Conservation (phyloP, 2,329 filamentous ascomycete genomes). For the Cercospora sp. region DNA sequence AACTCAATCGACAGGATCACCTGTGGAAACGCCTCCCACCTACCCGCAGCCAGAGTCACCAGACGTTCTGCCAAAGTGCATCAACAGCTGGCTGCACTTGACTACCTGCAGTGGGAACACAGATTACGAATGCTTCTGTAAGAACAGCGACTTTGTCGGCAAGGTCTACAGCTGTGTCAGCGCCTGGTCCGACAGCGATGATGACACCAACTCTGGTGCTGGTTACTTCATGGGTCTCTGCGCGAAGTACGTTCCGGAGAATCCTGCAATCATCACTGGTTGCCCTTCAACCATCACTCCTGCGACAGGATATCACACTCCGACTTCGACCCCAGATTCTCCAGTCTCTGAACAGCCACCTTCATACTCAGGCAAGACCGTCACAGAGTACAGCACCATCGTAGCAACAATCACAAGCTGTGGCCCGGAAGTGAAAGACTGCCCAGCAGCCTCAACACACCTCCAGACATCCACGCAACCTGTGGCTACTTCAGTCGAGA, state of each 20-base stretch:
- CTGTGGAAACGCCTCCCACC: slow-evolving; percentile 30
- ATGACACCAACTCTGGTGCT: slow-evolving; percentile 69
- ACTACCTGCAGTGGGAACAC: slow-evolving; percentile 81
- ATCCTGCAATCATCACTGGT: slow-evolving; percentile 82
- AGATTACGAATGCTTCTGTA: slow-evolving; percentile 84
- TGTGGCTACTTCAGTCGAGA: slow-evolving; percentile 26
- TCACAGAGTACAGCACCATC: slow-evolving; percentile 33
- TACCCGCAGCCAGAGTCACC: slow-evolving; percentile 54
- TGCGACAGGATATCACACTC: slow-evolving; percentile 35
- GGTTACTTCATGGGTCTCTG: slow-evolving; percentile 91
- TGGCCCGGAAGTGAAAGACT: slow-evolving; percentile 42
- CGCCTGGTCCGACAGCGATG: slow-evolving; percentile 68
- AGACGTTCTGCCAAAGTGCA: slow-evolving; percentile 75
- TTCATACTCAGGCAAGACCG: slow-evolving; percentile 17
- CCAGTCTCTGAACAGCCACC: slow-evolving; percentile 15
- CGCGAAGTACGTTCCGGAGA: slow-evolving; percentile 68
- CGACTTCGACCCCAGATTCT: slow-evolving; percentile 17
- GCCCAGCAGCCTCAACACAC: slow-evolving; percentile 35
- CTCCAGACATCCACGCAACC: slow-evolving; percentile 21
- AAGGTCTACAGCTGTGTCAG: slow-evolving; percentile 80
- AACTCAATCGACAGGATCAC: slow-evolving; percentile 44
- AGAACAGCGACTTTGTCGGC: slow-evolving; percentile 70
- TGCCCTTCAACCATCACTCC: slow-evolving; percentile 62
- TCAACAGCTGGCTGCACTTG: slow-evolving; percentile 84
- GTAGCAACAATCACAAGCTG: slow-evolving; percentile 45